Evolutionary conservation across 495 filamentous ascomycete species (phyloP).

Genomic region (Tuber umbilicatum): DNA sequence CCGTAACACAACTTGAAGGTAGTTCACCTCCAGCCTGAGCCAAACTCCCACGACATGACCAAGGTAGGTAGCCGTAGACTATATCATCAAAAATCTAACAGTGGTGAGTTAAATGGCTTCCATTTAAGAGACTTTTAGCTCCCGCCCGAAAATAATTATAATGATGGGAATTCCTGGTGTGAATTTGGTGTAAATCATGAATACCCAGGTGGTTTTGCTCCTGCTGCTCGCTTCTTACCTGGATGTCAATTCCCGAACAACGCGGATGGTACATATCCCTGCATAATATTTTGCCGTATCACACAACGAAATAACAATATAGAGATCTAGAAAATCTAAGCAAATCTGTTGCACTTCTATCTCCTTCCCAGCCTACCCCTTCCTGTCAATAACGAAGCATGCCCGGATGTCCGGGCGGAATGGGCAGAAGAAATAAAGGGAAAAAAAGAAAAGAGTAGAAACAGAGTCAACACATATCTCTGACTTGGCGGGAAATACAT

Average conservation of each 20-base stretch:
- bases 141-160: neutral
- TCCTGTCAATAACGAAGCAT: neutral
- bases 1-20: no score
- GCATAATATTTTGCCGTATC: no score
- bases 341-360: neutral
- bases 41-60: no score
- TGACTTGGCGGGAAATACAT: neutral
- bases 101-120: neutral
- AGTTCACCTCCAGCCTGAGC: no score
- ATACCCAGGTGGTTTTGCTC: neutral
- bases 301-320: neutral
- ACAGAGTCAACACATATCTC: neutral
- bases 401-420: accelerated
- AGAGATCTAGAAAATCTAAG: neutral
- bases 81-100: no score
- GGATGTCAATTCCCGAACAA: neutral
- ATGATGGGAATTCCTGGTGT: neutral
- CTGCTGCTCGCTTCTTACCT: neutral
- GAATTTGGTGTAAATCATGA: neutral
- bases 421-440: neutral
- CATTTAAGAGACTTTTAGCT: neutral
- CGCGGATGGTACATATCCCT: neutral
- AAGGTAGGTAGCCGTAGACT: no score
- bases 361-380: neutral
- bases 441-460: neutral